These are phyloP conservation scores for Tuber indicum DNA, from an alignment of 495 filamentous ascomycete genomes.

Conservation along the genomic window DNA sequence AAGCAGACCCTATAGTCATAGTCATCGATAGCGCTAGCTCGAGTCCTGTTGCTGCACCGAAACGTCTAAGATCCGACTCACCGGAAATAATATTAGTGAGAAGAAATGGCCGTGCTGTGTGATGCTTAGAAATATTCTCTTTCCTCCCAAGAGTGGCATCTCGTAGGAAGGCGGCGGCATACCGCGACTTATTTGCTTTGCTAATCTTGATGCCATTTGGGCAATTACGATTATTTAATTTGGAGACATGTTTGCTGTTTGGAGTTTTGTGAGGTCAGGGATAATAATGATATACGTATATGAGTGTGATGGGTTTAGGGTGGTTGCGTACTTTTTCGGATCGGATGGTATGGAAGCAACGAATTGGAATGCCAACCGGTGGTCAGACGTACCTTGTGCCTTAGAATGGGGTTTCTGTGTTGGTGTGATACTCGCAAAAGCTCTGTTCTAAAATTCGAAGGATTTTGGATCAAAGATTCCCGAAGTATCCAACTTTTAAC, in stretches of 20 bases:
- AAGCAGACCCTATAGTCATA: slow-evolving; percentile 6
- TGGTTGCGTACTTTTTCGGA: neutral
- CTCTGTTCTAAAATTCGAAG: neutral
- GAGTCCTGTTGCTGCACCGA: slow-evolving; percentile 11
- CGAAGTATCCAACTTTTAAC: neutral
- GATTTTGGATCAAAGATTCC: neutral
- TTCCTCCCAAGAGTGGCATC: neutral
- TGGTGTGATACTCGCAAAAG: neutral
- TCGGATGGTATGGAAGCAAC: neutral
- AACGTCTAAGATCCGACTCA: slow-evolving; percentile 27
- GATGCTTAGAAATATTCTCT: neutral
- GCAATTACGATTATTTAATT: neutral
- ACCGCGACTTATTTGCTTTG: neutral
- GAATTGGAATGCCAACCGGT: neutral
- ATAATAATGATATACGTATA: neutral
- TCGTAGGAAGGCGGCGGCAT: neutral
- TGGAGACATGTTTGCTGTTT: neutral
- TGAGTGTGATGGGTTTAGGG: neutral
- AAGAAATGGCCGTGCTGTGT: neutral
- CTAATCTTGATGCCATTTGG: neutral
- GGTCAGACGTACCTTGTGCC: neutral
- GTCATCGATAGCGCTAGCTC: neutral
- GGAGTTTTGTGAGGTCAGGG: neutral
- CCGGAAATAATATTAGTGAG: slow-evolving; percentile 11
- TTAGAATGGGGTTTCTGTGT: neutral